A percentile compares a stretch with the other conserved stretches of the same genome.
Evolutionary conservation across 768 basidiomycete genomes (phyloP).

Genomic region (Coprinopsis marcescibilis): DNA sequence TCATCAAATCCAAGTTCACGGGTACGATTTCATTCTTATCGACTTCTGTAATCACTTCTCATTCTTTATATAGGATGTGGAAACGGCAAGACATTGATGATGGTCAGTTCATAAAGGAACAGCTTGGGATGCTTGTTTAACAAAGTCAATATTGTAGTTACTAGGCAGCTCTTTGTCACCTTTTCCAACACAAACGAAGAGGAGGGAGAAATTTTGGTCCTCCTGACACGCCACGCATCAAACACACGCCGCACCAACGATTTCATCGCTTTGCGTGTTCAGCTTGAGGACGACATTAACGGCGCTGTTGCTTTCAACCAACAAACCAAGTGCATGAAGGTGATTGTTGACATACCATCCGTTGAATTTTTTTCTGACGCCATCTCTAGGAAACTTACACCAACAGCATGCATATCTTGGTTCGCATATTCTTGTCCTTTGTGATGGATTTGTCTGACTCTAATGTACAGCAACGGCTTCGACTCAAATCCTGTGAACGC

Average conservation of each 20-base stretch:
- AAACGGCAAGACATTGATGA: conserved; percentile 30
- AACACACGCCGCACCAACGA: conserved; percentile 56
- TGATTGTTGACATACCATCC: conserved; percentile 35
- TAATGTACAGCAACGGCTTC: conserved; percentile 28
- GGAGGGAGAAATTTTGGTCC: conserved; percentile 63
- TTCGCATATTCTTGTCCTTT: not conserved
- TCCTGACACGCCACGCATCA: conserved; percentile 70
- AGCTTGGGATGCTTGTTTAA: conserved; percentile 8
- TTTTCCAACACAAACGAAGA: conserved; percentile 26
- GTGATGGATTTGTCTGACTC: not conserved
- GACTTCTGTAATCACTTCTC: not conserved
- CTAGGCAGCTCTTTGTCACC: conserved; percentile 28
- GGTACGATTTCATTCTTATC: conserved; percentile 38
- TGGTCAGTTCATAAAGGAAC: no score
- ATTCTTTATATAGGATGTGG: conserved; percentile 37
- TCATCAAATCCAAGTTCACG: conserved; percentile 51
- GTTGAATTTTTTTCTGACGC: not conserved
- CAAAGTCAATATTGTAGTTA: conserved; percentile 20
- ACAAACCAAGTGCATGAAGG: conserved; percentile 23
- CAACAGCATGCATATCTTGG: conserved; percentile 44
- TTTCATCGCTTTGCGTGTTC: conserved; percentile 59
- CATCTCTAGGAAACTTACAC: conserved; percentile 38
- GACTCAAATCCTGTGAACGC: conserved; percentile 27
- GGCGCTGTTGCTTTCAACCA: conserved; percentile 3
- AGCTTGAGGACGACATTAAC: conserved; percentile 38